Evolutionary conservation across 495 filamentous ascomycete species (phyloP).

Genomic region (Xylaria grammica): DNA sequence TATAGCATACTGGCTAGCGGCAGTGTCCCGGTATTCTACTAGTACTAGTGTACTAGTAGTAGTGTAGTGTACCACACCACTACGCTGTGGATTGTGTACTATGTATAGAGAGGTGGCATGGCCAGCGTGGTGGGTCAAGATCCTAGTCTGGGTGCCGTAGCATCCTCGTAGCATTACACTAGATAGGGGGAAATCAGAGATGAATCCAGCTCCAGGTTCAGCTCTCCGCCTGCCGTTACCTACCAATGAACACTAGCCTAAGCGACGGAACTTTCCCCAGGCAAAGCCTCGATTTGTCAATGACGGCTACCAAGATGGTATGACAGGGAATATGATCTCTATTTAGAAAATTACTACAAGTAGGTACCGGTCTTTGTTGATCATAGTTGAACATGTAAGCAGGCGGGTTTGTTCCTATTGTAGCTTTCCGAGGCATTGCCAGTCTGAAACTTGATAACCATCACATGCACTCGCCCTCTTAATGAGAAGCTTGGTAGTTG

Average conservation of each 20-base stretch:
- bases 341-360: constrained; percentile 24
- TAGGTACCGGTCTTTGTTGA: constrained; percentile 11
- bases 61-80: no score
- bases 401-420: constrained; percentile 21
- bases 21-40: no score
- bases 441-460: constrained; percentile 9
- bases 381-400: constrained; percentile 17
- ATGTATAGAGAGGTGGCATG: not conserved
- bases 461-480: constrained; percentile 19
- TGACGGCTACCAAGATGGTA: not conserved
- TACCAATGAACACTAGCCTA: not conserved
- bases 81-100: no score
- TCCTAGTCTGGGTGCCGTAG: no score
- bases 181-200: constrained; percentile 7
- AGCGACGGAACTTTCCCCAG: not conserved
- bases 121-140: no score
- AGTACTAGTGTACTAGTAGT: no score
- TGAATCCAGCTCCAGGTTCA: constrained; percentile 7
- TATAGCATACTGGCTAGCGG: not conserved
- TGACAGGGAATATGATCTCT: constrained; percentile 15
- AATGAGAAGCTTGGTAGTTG: constrained; percentile 5
- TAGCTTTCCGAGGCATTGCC: constrained; percentile 17
- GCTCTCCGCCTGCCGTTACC: not conserved
- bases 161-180: not conserved
- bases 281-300: constrained; percentile 22